phyloP scores from a whole-genome alignment of 768 basidiomycete species.

The Russula brevipes region DNA sequence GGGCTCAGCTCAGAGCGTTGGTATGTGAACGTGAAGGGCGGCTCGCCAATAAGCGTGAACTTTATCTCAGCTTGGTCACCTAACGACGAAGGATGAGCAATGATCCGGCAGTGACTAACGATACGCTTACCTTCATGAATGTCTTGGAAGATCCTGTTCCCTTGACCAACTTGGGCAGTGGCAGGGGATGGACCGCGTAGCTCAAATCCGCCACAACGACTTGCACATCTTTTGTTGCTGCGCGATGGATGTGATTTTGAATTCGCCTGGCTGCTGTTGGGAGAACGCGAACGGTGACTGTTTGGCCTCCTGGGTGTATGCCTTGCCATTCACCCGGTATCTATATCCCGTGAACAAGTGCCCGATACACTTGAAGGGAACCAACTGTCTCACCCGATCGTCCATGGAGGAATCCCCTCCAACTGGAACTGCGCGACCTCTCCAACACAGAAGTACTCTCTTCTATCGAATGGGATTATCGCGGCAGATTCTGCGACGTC shows the following conservation, averaged over 20 bases:
- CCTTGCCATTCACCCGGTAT: constrained; percentile 75
- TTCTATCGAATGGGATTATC: constrained; percentile 77
- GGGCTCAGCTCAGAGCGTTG: constrained; percentile 70
- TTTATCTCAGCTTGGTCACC: constrained; percentile 92
- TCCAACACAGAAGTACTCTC: constrained; percentile 83
- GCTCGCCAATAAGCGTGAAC: constrained; percentile 84
- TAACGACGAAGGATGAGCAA: constrained; percentile 29
- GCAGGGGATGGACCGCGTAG: constrained; percentile 73
- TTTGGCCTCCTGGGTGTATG: constrained; percentile 66
- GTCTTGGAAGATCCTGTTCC: constrained; percentile 74
- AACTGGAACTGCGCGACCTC: constrained; percentile 88
- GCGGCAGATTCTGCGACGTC: constrained; percentile 97
- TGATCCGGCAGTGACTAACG: background rate
- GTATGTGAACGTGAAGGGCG: constrained; percentile 96
- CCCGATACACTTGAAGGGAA: background rate
- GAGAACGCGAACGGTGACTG: constrained; percentile 80
- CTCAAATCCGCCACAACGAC: constrained; percentile 67
- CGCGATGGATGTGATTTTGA: constrained; percentile 81
- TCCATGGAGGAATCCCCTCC: constrained; percentile 93
- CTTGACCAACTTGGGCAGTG: constrained; percentile 83
- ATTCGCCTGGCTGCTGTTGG: constrained; percentile 77
- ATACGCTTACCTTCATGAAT: constrained; percentile 73
- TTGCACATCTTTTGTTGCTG: constrained; percentile 93
- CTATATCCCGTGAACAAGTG: constrained; percentile 37
- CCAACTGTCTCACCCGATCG: constrained; percentile 59